Conservation (phyloP, 1,284 basidiomycete species). For the Trichosporon sp. region DNA sequence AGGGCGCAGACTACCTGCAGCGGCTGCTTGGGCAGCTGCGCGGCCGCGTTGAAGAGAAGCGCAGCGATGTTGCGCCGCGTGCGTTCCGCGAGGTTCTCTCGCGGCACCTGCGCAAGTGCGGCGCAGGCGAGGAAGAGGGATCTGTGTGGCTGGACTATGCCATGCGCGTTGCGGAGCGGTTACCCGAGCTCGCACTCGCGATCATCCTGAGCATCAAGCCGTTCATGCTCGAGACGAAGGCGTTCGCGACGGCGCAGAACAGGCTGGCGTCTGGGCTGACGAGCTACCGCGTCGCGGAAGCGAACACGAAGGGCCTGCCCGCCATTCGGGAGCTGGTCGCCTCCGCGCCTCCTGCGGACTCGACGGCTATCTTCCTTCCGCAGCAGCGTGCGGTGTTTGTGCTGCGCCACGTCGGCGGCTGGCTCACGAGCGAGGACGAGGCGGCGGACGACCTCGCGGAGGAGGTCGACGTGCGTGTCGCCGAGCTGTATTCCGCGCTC, state of each 20-base stretch:
- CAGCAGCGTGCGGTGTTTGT: constrained; percentile 83
- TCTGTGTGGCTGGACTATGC: constrained; percentile 71
- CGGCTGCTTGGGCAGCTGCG: constrained; percentile 22
- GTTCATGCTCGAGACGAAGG: constrained; percentile 63
- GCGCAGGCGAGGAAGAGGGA: constrained; percentile 61
- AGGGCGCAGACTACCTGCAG: constrained; percentile 34
- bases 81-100: constrained; percentile 61
- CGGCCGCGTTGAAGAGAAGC: constrained; percentile 9
- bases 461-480: constrained; percentile 71
- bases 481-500: constrained; percentile 68
- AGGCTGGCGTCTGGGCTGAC: constrained; percentile 76
- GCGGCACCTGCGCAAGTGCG: constrained; percentile 57
- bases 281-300: constrained; percentile 62
- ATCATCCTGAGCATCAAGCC: constrained; percentile 62
- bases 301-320: constrained; percentile 64
- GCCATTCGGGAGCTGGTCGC: constrained; percentile 68
- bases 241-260: constrained; percentile 78
- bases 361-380: constrained; percentile 78
- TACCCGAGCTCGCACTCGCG: constrained; percentile 62
- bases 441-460: constrained; percentile 61
- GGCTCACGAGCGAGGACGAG: constrained; percentile 72
- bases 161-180: constrained; percentile 58
- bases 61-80: constrained; percentile 53
- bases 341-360: constrained; percentile 70
- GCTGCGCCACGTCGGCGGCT: constrained; percentile 77